phyloP scores from a whole-genome alignment of 441 rosid species.

The Cnidoscolus chayamansa region DNA sequence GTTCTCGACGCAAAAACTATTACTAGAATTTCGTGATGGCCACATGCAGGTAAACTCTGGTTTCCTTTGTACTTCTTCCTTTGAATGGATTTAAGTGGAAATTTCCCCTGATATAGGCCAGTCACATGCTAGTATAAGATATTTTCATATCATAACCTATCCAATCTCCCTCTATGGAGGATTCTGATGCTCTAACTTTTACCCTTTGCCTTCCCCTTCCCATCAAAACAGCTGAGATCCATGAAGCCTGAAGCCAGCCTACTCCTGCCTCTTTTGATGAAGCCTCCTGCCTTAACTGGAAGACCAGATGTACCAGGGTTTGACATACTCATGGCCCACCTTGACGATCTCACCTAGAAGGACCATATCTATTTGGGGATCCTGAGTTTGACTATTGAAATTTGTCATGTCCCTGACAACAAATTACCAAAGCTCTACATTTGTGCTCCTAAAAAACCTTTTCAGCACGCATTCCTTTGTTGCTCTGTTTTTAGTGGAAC shows the following conservation, averaged over 20 bases:
- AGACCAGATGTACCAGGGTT: conserved; percentile 84
- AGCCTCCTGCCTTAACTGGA: conserved; percentile 76
- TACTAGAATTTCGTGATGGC: conserved; percentile 56
- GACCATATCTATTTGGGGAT: conserved; percentile 55
- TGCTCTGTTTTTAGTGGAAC: conserved; percentile 41
- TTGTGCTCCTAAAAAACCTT: conserved; percentile 56
- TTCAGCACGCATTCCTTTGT: conserved; percentile 45
- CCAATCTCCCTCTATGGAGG: conserved; percentile 52
- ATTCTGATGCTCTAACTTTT: conserved; percentile 69
- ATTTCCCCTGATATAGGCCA: conserved; percentile 32
- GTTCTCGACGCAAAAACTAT: conserved; percentile 73
- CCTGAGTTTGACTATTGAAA: conserved; percentile 37
- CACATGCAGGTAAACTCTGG: conserved; percentile 45
- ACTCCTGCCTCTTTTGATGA: conserved; percentile 68
- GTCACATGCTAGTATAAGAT: conserved; percentile 28
- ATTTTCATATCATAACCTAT: conserved; percentile 50
- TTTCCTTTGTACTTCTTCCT: conserved; percentile 23
- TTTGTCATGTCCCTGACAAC: conserved; percentile 56
- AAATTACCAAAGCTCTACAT: conserved; percentile 56
- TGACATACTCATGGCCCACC: conserved; percentile 66
- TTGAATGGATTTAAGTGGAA: conserved; percentile 25
- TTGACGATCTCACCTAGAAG: conserved; percentile 73
- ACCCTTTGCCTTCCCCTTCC: conserved; percentile 78
- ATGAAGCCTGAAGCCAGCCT: conserved; percentile 94
- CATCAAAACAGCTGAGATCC: conserved; percentile 72